Evolutionary conservation across 1,284 basidiomycete genomes (phyloP), one percentile per base, ranked within the genome.

Genomic region (Leccinum brunneo-olivaceum): DNA sequence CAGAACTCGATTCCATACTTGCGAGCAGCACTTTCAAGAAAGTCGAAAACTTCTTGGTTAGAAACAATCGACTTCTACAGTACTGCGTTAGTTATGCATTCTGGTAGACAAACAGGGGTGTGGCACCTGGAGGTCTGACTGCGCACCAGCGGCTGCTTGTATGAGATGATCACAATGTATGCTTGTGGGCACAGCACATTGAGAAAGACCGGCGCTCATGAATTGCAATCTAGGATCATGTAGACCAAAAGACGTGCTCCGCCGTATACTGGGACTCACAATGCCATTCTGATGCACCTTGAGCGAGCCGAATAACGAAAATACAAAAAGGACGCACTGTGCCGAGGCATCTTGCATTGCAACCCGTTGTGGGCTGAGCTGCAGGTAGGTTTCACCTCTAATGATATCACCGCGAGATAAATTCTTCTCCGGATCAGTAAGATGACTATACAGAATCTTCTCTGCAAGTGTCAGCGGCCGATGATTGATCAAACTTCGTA

Each of bases 321-420:
- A 12, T n/a, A 15, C 16, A 38, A 21, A 15, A 50, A 38, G 16
- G 34, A 67, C 81, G 65, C 66, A 56, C 86, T 99, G 96, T 39
- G 96, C 96, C 38, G 93, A 97, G 34, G 96, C 96, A 68, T 98
- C 93, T 65, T 98, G 96, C 91, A 98, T 97, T 25, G 96, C 96
- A 19, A 98, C 93, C 51, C 96, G 74, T 66, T 98, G 89, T 6
- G 95, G 93, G 48, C 72, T 75, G 33, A 99, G 77, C 66, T 93
- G 93, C 43, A 98, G 73, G 67, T 98, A 97, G 20, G 81, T 76
- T 65, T 94, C 83, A 29, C 95, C 95, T 54, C 95, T 74, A 33
- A 92, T 75, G 45, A 70, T 76, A 18, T 80, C 79, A 39, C 79
- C 79, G 40, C 77, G 73, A 15, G 75, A 75, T 25, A 96, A 68